Evolutionary conservation across 2,329 filamentous ascomycete genomes (phyloP).

Genomic region (Phaeophleospora eucalypticola): DNA sequence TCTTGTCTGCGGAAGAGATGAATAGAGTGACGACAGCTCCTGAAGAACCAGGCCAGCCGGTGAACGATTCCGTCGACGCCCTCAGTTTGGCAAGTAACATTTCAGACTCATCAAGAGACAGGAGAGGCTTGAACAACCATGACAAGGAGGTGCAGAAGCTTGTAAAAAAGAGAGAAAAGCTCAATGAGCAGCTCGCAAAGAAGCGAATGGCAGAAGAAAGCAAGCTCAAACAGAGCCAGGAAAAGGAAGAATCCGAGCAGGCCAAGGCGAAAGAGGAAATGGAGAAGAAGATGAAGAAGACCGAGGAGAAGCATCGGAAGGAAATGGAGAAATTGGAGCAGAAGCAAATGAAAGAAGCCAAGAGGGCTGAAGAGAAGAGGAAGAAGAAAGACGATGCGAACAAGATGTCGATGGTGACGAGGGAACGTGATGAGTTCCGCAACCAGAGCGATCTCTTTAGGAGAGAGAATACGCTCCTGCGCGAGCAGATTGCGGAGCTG

Average conservation of each 20-base stretch:
- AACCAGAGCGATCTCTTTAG: slow-evolving; percentile 45
- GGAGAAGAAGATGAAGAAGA: slow-evolving; percentile 58
- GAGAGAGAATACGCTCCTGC: slow-evolving; percentile 48
- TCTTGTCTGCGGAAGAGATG: slow-evolving; percentile 43
- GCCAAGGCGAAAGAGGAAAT: slow-evolving; percentile 66
- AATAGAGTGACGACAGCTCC: slow-evolving; percentile 29
- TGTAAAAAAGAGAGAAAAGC: slow-evolving; percentile 55
- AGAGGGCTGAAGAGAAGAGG: slow-evolving; percentile 44
- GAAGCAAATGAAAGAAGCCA: slow-evolving; percentile 32
- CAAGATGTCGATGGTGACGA: slow-evolving; percentile 44
- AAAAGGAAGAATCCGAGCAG: slow-evolving; percentile 38
- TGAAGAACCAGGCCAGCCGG: slow-evolving; percentile 18
- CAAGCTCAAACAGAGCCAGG: slow-evolving; percentile 36
- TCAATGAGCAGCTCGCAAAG: slow-evolving; percentile 60
- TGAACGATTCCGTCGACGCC: slow-evolving; percentile 21
- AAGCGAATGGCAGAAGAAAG: slow-evolving; percentile 51
- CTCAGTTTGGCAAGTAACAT: slow-evolving; percentile 22
- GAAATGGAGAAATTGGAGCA: slow-evolving; percentile 57
- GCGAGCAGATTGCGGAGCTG: slow-evolving; percentile 51
- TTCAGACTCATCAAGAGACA: slow-evolving; percentile 13
- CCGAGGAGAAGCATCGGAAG: slow-evolving; percentile 59
- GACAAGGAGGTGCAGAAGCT: slow-evolving; percentile 65
- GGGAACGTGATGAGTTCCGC: slow-evolving; percentile 47
- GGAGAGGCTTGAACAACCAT: slow-evolving; percentile 30
- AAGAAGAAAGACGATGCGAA: slow-evolving; percentile 47